Evolutionary conservation across 805 yeast species (phyloP), one percentile per base, ranked within the genome.

Genomic region (Candida hungchunana): DNA sequence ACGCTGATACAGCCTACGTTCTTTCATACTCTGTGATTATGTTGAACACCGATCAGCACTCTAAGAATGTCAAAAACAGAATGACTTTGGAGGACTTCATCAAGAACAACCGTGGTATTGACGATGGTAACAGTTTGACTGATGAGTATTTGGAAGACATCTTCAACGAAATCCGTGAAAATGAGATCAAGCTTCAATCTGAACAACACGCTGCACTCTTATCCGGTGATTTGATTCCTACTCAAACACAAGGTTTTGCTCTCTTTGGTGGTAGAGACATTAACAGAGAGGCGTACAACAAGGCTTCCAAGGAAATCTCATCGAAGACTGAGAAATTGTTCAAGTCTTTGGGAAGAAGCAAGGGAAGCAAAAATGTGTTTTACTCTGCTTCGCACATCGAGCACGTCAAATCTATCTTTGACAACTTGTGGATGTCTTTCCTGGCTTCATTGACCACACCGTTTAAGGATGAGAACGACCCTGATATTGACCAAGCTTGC

Each of bases 391-490:
- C 88, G 2, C 90, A 84, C 52, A 75, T 84, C 12, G 94, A 87
- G 48, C 96, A 90, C 56, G 95, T 90, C 12, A 82, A 75, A 55
- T 89, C 97, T 1, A 85, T 94, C 55, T 90, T 93, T 62, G 96
- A 90, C 51, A 86, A 86, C 13, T 65, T 84, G 29, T 93, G 99
- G 99, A 89, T 94, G 96, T 87, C 97, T 0, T 75, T 93, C 31
- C 69, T 93, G 47, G 97, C 97, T 6, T 97, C 95, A 1, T 68
- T 93, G 32, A 88, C 97, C 0, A 90, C 94, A 4, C 95, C 96
- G 6, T 88, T 89, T 66, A 87, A 82, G 55, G 96, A 87, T 37
- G 79, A 82, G 44, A 88, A 84, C 47, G 93, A 85, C 47, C 72
- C 69, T 15, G 87, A 80, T 36, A 72, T 82, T 9, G 73, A 84